phyloP scores from a whole-genome alignment of 2,329 filamentous ascomycete species.

The Ophiostoma ulmi region DNA sequence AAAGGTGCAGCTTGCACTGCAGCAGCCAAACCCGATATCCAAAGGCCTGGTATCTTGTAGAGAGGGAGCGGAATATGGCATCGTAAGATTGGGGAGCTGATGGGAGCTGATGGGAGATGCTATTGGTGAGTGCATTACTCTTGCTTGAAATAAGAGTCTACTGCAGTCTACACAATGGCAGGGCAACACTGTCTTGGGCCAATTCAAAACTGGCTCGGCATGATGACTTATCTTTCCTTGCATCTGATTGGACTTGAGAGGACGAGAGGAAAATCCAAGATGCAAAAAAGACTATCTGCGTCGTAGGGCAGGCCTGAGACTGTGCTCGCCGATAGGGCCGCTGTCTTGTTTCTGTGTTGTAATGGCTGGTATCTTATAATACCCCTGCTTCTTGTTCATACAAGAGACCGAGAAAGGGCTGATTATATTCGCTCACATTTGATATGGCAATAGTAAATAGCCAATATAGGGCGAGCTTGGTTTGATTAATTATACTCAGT shows the following conservation, averaged over 20 bases:
- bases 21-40: not conserved
- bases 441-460: not conserved
- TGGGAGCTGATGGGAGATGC: not conserved
- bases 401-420: no score
- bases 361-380: not conserved
- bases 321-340: not conserved
- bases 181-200: constrained; percentile 1
- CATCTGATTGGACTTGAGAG: not conserved
- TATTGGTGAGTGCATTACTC: not conserved
- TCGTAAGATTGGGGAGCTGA: not conserved
- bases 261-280: not conserved
- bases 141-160: not conserved
- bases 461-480: not conserved
- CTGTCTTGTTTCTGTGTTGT: not conserved
- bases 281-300: not conserved
- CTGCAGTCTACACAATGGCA: not conserved
- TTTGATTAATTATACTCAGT: not conserved
- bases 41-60: not conserved
- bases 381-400: not conserved
- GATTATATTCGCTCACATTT: no score
- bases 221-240: not conserved
- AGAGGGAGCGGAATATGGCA: no score
- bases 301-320: not conserved
- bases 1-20: not conserved
- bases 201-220: not conserved